These are phyloP conservation scores for Dendrobium nobile DNA, from an alignment of 106 monocot species.

Conservation along the genomic window DNA sequence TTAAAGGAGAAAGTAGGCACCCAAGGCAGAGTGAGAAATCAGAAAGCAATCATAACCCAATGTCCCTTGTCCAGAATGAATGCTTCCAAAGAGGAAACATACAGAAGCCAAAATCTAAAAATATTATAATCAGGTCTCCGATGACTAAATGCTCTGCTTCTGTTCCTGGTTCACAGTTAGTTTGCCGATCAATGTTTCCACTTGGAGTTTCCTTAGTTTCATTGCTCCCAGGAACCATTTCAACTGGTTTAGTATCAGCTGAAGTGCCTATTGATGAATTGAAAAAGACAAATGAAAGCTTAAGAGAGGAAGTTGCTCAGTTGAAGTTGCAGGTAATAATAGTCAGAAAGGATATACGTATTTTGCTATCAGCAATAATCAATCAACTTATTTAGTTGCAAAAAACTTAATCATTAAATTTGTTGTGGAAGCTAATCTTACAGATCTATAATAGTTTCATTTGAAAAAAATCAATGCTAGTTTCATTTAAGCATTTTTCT, in stretches of 20 bases:
- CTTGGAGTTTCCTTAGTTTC: conserved; percentile 37
- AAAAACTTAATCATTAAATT: background rate
- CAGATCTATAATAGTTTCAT: background rate
- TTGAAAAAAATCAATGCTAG: background rate
- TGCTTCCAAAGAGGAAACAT: conserved; percentile 10
- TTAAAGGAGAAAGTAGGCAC: conserved; percentile 29
- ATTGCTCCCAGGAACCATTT: conserved; percentile 14
- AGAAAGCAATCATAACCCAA: conserved; percentile 9
- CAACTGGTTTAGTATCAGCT: conserved; percentile 17
- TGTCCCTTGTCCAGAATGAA: conserved; percentile 5
- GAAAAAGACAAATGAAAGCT: conserved; percentile 23
- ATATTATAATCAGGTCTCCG: conserved; percentile 15
- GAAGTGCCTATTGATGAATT: conserved; percentile 25
- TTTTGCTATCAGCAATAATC: background rate
- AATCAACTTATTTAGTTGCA: background rate
- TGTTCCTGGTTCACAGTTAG: conserved; percentile 31
- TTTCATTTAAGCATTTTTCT: background rate
- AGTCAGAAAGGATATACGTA: background rate
- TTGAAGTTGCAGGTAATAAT: conserved; percentile 42
- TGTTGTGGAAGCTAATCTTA: background rate
- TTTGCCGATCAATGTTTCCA: conserved; percentile 44
- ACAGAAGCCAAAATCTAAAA: conserved; percentile 14
- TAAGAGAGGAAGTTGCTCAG: conserved; percentile 38
- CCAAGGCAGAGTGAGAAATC: conserved; percentile 17
- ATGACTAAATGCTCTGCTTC: conserved; percentile 39